A percentile compares a stretch with the other conserved stretches of the same genome.
phyloP scores from a whole-genome alignment of 2,329 filamentous ascomycete genomes.

The Coniochaeta sp. region DNA sequence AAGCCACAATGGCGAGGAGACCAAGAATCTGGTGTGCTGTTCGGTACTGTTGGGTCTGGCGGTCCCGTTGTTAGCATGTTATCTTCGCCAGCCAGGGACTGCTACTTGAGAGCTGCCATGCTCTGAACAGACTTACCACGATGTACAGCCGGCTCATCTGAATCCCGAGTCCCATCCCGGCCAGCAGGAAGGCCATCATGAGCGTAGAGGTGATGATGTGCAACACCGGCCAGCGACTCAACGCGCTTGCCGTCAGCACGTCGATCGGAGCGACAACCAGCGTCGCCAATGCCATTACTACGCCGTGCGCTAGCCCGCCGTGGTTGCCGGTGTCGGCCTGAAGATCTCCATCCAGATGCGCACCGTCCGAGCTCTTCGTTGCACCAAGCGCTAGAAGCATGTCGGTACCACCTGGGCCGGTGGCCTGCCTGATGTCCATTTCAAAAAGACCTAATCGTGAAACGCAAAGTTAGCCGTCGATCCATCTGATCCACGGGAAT shows the following conservation, averaged over 20 bases:
- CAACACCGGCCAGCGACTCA: constrained; percentile 11
- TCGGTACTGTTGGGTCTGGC: constrained; percentile 13
- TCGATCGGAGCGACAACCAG: constrained; percentile 16
- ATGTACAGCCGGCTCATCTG: constrained; percentile 12
- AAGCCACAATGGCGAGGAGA: constrained; percentile 12
- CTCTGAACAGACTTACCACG: constrained; percentile 2
- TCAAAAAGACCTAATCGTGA: constrained; percentile 9
- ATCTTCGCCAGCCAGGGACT: background rate
- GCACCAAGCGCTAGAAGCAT: constrained; percentile 2
- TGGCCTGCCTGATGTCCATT: constrained; percentile 10
- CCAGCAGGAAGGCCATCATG: constrained; percentile 13
- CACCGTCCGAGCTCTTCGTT: constrained; percentile 3
- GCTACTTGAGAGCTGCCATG: background rate
- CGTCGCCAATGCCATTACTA: constrained; percentile 13
- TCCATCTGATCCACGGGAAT: background rate
- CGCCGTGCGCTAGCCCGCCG: constrained; percentile 14
- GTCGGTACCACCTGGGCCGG: constrained; percentile 9
- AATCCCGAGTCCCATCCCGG: constrained; percentile 15
- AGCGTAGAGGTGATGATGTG: constrained; percentile 9
- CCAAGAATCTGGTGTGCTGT: constrained; percentile 17
- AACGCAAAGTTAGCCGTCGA: background rate
- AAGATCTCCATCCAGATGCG: background rate
- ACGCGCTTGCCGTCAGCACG: constrained; percentile 9
- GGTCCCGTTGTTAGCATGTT: background rate
- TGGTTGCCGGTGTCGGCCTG: constrained; percentile 6